Percentiles rank a stretch among this genome's conserved stretches.
Conservation (phyloP, 1,284 basidiomycete species). For the Cryptococcus floricola region DNA sequence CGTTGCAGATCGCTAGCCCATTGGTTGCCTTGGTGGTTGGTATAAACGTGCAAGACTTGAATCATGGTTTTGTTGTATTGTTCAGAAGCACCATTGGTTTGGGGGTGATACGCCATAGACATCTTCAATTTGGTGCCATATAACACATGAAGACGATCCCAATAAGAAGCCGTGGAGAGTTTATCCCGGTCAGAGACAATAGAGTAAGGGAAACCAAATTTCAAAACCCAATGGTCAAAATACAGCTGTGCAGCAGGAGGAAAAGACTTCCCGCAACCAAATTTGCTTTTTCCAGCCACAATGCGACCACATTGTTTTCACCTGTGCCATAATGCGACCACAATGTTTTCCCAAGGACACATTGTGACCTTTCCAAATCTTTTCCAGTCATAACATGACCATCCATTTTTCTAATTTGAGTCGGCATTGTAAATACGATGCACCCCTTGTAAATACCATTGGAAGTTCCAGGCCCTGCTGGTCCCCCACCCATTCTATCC, state of each 20-base stretch:
- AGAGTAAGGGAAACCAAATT: background rate
- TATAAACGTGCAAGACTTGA: background rate
- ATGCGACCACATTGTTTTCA: too few relatives aligned
- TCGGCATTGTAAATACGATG: too few relatives aligned
- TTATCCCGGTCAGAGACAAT: background rate
- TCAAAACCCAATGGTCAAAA: background rate
- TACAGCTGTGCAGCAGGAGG: background rate
- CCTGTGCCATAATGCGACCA: too few relatives aligned
- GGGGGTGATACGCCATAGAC: background rate
- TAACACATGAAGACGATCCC: background rate
- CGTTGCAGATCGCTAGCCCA: background rate
- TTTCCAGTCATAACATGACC: too few relatives aligned
- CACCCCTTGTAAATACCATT: too few relatives aligned
- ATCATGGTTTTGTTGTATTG: background rate
- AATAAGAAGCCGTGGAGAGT: background rate
- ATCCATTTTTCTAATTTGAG: too few relatives aligned
- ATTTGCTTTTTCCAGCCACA: too few relatives aligned
- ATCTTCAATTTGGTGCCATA: background rate
- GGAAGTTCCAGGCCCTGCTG: too few relatives aligned
- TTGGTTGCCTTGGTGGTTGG: background rate
- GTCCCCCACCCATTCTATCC: too few relatives aligned
- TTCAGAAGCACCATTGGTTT: background rate
- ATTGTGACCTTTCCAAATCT: too few relatives aligned
- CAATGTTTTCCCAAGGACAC: too few relatives aligned
- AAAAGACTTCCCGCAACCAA: too few relatives aligned